Conservation (phyloP, 352 stramenopile genomes). For the Albugo candida region DNA sequence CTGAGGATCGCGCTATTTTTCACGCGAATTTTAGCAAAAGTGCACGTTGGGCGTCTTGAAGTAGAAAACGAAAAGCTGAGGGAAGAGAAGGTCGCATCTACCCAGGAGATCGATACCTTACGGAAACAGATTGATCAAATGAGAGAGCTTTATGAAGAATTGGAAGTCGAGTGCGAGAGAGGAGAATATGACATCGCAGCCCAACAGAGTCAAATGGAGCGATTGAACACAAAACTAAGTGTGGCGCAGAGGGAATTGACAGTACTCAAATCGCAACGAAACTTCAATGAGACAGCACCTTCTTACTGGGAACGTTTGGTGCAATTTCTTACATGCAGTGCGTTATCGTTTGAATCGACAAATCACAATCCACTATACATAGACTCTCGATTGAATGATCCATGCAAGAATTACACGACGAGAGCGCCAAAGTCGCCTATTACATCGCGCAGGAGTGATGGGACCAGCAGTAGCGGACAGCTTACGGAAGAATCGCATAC, state of each 20-base stretch:
- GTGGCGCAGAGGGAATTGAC: conserved; percentile 10
- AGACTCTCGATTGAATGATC: too few species aligned
- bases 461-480: too few species aligned
- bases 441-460: too few species aligned
- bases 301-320: conserved; percentile 49
- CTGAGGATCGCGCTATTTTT: conserved; percentile 18
- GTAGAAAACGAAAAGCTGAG: conserved; percentile 33
- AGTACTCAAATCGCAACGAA: conserved; percentile 25
- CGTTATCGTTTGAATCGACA: too few species aligned
- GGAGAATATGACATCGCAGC: conserved; percentile 29
- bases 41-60: conserved; percentile 56
- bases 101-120: conserved; percentile 16
- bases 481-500: too few species aligned
- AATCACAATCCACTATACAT: too few species aligned
- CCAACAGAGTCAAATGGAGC: conserved; percentile 31
- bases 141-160: conserved; percentile 27
- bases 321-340: conserved; percentile 74
- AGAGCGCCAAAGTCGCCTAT: too few species aligned
- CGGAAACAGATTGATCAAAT: conserved; percentile 24
- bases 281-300: conserved; percentile 18
- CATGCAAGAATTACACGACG: too few species aligned
- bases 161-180: conserved; percentile 34
- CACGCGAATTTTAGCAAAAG: conserved; percentile 28
- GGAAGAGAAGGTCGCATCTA: conserved; percentile 18
- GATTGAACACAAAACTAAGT: conserved; percentile 28